Percentiles rank a stretch among this genome's conserved stretches.
Evolutionary conservation across 2,329 filamentous ascomycete species (phyloP).

Genomic region (Macrophomina pseudophaseolina): DNA sequence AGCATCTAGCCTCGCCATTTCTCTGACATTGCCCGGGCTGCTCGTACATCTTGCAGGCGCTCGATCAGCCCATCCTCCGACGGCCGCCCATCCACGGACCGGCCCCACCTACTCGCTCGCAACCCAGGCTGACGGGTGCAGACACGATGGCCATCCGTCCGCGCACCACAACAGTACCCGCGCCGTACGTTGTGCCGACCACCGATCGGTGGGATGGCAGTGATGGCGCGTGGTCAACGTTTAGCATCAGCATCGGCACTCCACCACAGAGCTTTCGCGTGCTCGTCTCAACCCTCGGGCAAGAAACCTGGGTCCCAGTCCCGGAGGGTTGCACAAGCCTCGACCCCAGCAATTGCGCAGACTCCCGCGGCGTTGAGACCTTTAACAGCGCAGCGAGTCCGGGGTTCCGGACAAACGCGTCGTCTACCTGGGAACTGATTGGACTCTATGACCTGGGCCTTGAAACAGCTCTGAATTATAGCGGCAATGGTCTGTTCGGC

Average conservation of each 20-base stretch:
- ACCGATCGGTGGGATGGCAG: conserved; percentile 38
- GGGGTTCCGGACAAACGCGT: no score
- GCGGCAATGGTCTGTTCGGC: background rate
- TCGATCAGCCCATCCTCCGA: background rate
- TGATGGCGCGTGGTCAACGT: background rate
- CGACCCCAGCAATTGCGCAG: background rate
- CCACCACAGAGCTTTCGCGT: background rate
- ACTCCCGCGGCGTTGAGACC: no score
- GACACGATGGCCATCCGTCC: no score
- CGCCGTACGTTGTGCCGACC: conserved; percentile 41
- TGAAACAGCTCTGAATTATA: background rate
- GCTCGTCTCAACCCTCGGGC: background rate
- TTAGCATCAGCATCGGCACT: background rate
- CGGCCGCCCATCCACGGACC: background rate
- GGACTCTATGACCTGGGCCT: background rate
- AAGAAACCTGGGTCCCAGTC: background rate
- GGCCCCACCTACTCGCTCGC: background rate
- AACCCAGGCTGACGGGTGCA: background rate
- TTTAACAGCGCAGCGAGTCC: no score
- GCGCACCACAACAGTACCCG: background rate
- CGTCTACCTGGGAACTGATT: background rate
- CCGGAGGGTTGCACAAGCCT: background rate
- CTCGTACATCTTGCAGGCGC: no score
- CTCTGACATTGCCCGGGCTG: no score
- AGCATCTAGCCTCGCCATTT: no score